A percentile compares a stretch with the other conserved stretches of the same genome.
phyloP scores from a whole-genome alignment of 441 rosid species.

The Pelargonium hybrid region DNA sequence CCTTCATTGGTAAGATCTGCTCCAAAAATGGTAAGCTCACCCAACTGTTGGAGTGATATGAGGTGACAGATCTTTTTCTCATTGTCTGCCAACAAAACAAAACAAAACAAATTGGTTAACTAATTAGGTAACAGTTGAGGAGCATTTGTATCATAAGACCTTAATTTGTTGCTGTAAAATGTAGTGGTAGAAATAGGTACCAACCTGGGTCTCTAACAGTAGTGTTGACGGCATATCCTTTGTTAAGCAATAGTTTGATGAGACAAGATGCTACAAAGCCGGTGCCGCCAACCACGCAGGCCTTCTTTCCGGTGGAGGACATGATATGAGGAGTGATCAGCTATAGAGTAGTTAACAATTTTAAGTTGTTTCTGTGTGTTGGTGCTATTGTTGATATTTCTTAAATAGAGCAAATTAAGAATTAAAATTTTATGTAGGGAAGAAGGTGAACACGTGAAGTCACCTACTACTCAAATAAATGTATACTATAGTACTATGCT shows the following conservation, averaged over 20 bases:
- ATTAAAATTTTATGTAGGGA: background rate
- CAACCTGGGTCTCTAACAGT: conserved; percentile 83
- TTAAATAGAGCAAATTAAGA: background rate
- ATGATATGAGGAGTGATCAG: conserved; percentile 24
- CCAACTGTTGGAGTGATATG: conserved; percentile 36
- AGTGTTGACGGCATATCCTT: conserved; percentile 64
- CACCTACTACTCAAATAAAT: conserved; percentile 19
- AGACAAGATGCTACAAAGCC: conserved; percentile 68
- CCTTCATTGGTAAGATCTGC: conserved; percentile 64
- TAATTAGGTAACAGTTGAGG: background rate
- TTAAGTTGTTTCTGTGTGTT: background rate
- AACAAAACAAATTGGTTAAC: background rate
- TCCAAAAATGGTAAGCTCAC: conserved; percentile 47
- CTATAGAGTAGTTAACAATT: background rate
- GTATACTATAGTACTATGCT: too few species aligned
- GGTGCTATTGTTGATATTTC: background rate
- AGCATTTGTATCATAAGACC: too few species aligned
- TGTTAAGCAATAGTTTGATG: conserved; percentile 52
- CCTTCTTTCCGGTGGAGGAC: conserved; percentile 32
- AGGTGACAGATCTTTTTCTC: conserved; percentile 54
- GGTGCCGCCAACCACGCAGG: conserved; percentile 69
- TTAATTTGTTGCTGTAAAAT: too few species aligned
- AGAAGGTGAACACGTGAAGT: conserved; percentile 24
- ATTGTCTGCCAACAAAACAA: conserved; percentile 45
- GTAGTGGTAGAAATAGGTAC: too few species aligned